phyloP scores from a whole-genome alignment of 2,329 filamentous ascomycete genomes.

The Diaporthe destruens region DNA sequence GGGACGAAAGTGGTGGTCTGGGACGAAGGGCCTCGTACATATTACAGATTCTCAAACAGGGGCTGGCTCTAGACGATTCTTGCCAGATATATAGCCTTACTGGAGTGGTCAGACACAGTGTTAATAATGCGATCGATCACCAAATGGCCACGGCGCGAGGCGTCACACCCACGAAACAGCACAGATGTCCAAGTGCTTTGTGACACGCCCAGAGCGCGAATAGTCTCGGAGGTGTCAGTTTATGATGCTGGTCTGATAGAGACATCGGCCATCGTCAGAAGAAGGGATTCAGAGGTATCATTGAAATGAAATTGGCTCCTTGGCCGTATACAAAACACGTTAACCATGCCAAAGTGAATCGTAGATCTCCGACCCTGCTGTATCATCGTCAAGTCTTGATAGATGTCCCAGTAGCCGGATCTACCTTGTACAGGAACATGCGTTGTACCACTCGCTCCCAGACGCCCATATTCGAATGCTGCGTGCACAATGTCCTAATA shows the following conservation, averaged over 20 bases:
- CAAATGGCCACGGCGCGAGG: too few species aligned
- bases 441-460: constrained; percentile 7
- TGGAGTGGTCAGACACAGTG: background rate
- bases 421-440: background rate
- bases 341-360: background rate
- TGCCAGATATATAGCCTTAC: background rate
- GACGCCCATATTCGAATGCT: constrained; percentile 16
- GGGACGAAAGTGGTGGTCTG: background rate
- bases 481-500: background rate
- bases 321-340: constrained; percentile 31
- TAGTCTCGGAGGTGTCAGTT: background rate
- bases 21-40: background rate
- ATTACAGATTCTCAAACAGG: background rate
- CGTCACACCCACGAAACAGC: background rate
- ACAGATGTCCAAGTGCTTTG: background rate
- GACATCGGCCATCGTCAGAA: background rate
- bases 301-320: constrained; percentile 18
- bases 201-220: background rate
- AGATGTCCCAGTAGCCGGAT: background rate
- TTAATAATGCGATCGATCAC: background rate
- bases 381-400: background rate
- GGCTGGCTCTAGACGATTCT: background rate
- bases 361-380: background rate
- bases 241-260: background rate
- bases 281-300: constrained; percentile 5